A percentile compares a stretch with the other conserved stretches of the same genome.
Conservation (phyloP, 2,329 filamentous ascomycete genomes). For the Colletotrichum costaricense region DNA sequence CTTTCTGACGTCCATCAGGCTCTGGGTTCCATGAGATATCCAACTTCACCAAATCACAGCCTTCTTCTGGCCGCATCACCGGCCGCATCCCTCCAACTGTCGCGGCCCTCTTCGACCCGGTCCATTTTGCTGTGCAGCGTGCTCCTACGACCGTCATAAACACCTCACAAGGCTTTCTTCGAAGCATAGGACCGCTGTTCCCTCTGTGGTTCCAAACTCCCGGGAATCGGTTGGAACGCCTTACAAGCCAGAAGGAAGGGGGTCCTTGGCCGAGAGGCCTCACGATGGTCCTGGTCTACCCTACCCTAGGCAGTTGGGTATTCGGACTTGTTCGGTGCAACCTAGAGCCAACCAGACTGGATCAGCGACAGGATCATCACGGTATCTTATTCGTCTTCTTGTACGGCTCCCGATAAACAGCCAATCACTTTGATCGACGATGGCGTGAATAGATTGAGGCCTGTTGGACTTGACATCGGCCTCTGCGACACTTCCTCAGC, state of each 20-base stretch:
- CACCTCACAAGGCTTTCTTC: slow-evolving; percentile 31
- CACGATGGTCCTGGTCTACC: not conserved
- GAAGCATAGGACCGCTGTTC: not conserved
- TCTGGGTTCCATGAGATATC: not conserved
- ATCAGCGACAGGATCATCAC: not conserved
- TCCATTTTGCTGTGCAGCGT: not conserved
- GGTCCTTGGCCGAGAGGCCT: not conserved
- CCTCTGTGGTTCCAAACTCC: not conserved
- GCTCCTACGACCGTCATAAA: slow-evolving; percentile 14
- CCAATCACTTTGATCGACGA: not conserved
- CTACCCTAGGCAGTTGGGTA: not conserved
- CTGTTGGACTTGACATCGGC: slow-evolving; percentile 3
- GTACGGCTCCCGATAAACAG: not conserved
- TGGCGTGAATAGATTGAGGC: not conserved
- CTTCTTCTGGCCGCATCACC: slow-evolving; percentile 21
- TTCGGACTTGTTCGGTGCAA: not conserved
- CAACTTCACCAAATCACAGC: slow-evolving; percentile 14
- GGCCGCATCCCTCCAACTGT: not conserved
- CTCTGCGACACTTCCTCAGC: slow-evolving; percentile 12
- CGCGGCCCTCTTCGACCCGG: not conserved
- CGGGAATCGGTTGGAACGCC: not conserved
- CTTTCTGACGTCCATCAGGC: not conserved
- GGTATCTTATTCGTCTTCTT: not conserved
- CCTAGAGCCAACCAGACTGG: not conserved
- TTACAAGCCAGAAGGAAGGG: not conserved